Evolutionary conservation across 139 green algal species (phyloP), one percentile per base, ranked within the genome.

Genomic region (Coccomyxa sp.): DNA sequence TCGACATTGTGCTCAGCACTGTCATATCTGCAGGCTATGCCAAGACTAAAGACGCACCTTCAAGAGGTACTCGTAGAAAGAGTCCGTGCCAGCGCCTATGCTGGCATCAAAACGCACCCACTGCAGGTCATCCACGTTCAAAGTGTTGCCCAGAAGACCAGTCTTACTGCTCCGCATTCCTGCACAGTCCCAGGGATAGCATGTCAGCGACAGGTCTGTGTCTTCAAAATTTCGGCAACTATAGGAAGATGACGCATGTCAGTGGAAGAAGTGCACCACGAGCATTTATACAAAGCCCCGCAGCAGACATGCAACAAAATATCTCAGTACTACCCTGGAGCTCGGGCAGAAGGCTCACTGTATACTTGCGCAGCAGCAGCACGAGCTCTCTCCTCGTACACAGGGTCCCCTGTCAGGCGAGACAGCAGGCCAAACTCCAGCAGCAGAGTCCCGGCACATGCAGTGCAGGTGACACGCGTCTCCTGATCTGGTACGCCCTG

Each of bases 1-100:
- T 64, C 10, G 12, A 58, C 18, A 64, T 64, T 18, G 18, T n/a
- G n/a, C n/a, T n/a, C n/a, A n/a, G n/a, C n/a, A n/a, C n/a, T n/a
- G n/a, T n/a, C n/a, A n/a, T n/a, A n/a, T n/a, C n/a, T n/a, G 44
- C 44, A 4, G 50, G 50, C 2, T 64, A 31, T 64, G 10, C 44
- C 27, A 22, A 12, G 5, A 31, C 50, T 22, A 3, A 2, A 64
- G 5, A 64, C 18, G 8, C 79, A 91, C 89, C 84, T 97, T 97
- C n/a, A 95, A 86, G 55, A 97, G 84, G 84, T 98, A 97, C 80
- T 98, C 94, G 74, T 96, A 97, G 81, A 92, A 96, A 0, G 83
- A 93, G 86, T 98, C 94, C 6, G 85, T 85, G n/a, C 90, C 91
- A 12, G 92, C 89, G 6, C 93, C 94, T 22, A 98, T 90, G 39